A percentile compares a stretch with the other conserved stretches of the same genome.
Evolutionary conservation across 176 grass and related monocot genomes (phyloP).

Genomic region (Elaeis guineensis): DNA sequence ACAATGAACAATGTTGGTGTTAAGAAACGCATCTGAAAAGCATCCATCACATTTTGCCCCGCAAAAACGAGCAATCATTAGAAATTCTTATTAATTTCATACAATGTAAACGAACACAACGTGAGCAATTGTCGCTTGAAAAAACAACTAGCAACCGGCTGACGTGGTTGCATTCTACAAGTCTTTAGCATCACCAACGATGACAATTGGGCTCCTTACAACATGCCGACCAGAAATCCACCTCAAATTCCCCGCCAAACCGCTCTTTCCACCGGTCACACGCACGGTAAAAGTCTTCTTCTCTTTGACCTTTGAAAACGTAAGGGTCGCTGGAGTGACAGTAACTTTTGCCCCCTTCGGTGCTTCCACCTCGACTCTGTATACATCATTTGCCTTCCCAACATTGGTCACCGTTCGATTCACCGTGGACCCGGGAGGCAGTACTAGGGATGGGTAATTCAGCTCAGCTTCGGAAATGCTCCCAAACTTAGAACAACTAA

Average conservation of each 20-base stretch:
- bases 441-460: conserved; percentile 21
- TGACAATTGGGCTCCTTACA: conserved; percentile 19
- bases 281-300: conserved; percentile 22
- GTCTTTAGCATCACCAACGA: conserved; percentile 18
- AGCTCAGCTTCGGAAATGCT: conserved; percentile 21
- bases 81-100: too few relatives aligned
- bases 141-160: too few relatives aligned
- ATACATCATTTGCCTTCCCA: conserved; percentile 4
- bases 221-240: conserved; percentile 19
- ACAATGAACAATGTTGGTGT: too few relatives aligned
- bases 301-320: conserved; percentile 12
- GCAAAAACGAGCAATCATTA: too few relatives aligned
- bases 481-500: conserved; percentile 16
- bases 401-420: too few relatives aligned
- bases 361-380: conserved; percentile 1
- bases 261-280: background rate
- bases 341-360: conserved; percentile 4
- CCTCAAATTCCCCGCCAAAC: conserved; percentile 4
- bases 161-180: too few relatives aligned
- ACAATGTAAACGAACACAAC: too few relatives aligned
- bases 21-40: too few relatives aligned
- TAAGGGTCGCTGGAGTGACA: conserved; percentile 8
- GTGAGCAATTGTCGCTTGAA: too few relatives aligned
- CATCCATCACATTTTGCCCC: too few relatives aligned
- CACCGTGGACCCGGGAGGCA: conserved; percentile 1